A percentile compares a stretch with the other conserved stretches of the same genome.
phyloP scores from a whole-genome alignment of 257 asterid species.

The Nicotiana obtusifolia region DNA sequence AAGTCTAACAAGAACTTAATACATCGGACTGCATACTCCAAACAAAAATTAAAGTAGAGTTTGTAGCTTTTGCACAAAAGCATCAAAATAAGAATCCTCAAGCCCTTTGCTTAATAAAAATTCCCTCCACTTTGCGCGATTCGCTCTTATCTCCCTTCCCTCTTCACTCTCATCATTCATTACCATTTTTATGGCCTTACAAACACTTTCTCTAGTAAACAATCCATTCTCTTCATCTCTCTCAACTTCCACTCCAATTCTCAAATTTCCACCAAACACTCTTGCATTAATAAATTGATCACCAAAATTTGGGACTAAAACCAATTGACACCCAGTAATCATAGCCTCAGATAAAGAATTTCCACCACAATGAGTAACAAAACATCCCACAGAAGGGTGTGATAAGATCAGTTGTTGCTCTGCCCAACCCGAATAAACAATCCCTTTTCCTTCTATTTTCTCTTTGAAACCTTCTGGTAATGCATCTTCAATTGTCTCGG shows the following conservation, averaged over 20 bases:
- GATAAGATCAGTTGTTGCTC: conserved; percentile 28
- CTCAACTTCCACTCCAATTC: conserved; percentile 29
- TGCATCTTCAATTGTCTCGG: conserved; percentile 16
- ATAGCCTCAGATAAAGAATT: conserved; percentile 26
- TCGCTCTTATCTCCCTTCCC: conserved; percentile 18
- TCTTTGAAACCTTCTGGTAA: conserved; percentile 22
- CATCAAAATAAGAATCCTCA: conserved; percentile 21
- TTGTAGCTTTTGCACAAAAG: conserved; percentile 8
- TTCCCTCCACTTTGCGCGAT: conserved; percentile 23
- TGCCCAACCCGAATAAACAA: conserved; percentile 29
- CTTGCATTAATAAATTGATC: conserved; percentile 29
- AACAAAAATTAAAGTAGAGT: not conserved
- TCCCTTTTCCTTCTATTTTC: conserved; percentile 19
- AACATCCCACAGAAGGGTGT: conserved; percentile 30
- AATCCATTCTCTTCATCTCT: conserved; percentile 28
- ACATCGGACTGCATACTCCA: not conserved
- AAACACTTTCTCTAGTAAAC: conserved; percentile 17
- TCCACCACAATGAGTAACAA: conserved; percentile 30
- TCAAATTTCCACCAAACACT: conserved; percentile 18
- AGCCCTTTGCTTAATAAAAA: conserved; percentile 21
- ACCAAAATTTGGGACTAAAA: conserved; percentile 25
- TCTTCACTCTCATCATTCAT: conserved; percentile 27
- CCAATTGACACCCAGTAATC: conserved; percentile 23
- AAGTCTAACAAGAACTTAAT: too few relatives aligned
- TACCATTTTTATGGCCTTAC: conserved; percentile 11